Evolutionary conservation across 108 stramenopile species (phyloP), one percentile per base, ranked within the genome.

Genomic region (Cyclotella cryptica): DNA sequence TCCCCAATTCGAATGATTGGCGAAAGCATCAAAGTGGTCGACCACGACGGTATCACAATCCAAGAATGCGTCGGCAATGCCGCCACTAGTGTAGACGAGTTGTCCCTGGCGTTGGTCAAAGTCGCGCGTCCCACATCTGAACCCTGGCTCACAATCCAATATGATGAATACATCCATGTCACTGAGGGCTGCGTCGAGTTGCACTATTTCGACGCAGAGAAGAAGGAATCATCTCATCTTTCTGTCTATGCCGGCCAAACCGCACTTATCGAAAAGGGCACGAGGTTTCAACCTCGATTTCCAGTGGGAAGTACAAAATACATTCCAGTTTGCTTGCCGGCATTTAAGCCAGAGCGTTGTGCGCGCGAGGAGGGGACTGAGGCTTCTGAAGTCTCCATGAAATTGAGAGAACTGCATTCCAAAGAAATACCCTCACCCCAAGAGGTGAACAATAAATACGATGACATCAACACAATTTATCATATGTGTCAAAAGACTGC

Each of bases 401-500:
- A 58, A 41, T 82, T 89, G 74, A 72, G 75, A 19, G 61, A 73
- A 41, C 47, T 89, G 28, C 88, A 89, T 69, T 30, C 49, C 63
- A 28, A 75, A 35, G 35, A 35, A 35, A 35, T 5, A 19, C 41
- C 24, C 10, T 17, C 57, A 9, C 21, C 18, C 15, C 68, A 15
- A 29, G 55, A 71, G n/a, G 58, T 61, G 49, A 66, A 71, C 30
- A 64, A 44, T 18, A 49, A 78, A 28, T 72, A 66, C 59, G 24
- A 67, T 18, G 21, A 66, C 40, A 51, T 82, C 28, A 57, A 47
- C 41, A 66, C 59, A 24, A 60, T 96, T 40, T 96, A 92, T 73
- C 95, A 96, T 85, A 92, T 96, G 90, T 96, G 95, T 70, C 79
- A 79, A 64, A 85, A 89, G 68, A 42, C 78, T 1, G 24, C 53